Evolutionary conservation across 805 yeast genomes (phyloP).

Genomic region (Vanderwaltozyma yarrowii): DNA sequence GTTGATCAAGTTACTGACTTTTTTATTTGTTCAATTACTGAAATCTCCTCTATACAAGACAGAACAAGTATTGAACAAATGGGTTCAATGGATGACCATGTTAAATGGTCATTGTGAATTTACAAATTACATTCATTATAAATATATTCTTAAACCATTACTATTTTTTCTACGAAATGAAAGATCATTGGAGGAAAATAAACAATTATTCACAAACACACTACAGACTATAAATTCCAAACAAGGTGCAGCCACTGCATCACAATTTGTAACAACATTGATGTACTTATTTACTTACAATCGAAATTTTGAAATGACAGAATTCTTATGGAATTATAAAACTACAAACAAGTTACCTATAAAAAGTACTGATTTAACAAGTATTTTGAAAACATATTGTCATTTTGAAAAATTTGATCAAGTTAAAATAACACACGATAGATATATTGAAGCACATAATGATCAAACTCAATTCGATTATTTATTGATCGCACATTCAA

Average conservation of each 20-base stretch:
- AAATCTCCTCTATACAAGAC: not conserved
- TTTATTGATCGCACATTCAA: slow-evolving; percentile 37
- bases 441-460: slow-evolving; percentile 33
- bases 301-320: slow-evolving; percentile 9
- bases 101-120: slow-evolving; percentile 23
- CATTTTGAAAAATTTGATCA: slow-evolving; percentile 10
- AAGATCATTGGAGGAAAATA: not conserved
- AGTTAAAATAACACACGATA: slow-evolving; percentile 30
- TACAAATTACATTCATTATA: slow-evolving; percentile 13
- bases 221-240: not conserved
- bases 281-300: slow-evolving; percentile 13
- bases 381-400: slow-evolving; percentile 17
- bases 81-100: slow-evolving; percentile 19
- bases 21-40: slow-evolving; percentile 7
- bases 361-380: slow-evolving; percentile 14
- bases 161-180: slow-evolving; percentile 10
- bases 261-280: slow-evolving; percentile 23
- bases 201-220: not conserved
- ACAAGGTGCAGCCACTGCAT: slow-evolving; percentile 15
- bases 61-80: slow-evolving; percentile 9
- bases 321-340: slow-evolving; percentile 28
- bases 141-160: slow-evolving; percentile 11
- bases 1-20: slow-evolving; percentile 11
- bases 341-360: slow-evolving; percentile 11
- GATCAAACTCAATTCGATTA: slow-evolving; percentile 38